These are phyloP conservation scores for Luffa acutangula DNA, from an alignment of 306 rosid genomes.

Conservation along the genomic window DNA sequence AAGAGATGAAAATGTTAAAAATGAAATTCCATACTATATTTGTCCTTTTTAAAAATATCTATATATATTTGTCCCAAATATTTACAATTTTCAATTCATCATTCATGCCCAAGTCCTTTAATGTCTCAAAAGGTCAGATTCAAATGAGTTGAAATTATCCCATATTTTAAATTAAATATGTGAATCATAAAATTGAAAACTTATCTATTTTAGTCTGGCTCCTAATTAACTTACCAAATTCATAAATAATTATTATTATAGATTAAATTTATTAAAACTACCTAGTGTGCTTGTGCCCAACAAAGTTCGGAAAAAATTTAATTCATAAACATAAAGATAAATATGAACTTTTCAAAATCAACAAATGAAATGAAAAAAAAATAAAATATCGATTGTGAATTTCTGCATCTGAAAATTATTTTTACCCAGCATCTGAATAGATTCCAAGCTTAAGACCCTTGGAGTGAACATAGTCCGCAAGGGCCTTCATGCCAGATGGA, in stretches of 20 bases:
- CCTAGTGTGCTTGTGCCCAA: no score
- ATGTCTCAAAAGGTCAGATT: background rate
- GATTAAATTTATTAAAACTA: background rate
- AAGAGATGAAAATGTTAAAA: background rate
- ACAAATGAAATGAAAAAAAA: background rate
- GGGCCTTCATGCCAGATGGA: conserved; percentile 86
- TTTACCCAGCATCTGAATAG: conserved; percentile 95
- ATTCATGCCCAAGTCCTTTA: background rate
- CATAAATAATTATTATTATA: background rate
- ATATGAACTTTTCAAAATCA: background rate
- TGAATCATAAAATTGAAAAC: background rate
- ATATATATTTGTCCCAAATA: background rate
- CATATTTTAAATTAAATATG: background rate
- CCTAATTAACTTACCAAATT: background rate
- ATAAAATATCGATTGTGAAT: background rate
- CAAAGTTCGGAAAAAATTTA: background rate
- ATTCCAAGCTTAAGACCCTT: conserved; percentile 95
- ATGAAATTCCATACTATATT: background rate
- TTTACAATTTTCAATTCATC: background rate
- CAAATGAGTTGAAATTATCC: background rate
- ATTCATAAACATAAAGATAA: background rate
- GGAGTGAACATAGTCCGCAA: conserved; percentile 83
- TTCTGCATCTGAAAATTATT: background rate
- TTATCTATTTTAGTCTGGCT: background rate
- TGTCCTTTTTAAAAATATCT: background rate